Evolutionary conservation across 1,284 basidiomycete species (phyloP).

Genomic region (Ceratobasidium sp.): DNA sequence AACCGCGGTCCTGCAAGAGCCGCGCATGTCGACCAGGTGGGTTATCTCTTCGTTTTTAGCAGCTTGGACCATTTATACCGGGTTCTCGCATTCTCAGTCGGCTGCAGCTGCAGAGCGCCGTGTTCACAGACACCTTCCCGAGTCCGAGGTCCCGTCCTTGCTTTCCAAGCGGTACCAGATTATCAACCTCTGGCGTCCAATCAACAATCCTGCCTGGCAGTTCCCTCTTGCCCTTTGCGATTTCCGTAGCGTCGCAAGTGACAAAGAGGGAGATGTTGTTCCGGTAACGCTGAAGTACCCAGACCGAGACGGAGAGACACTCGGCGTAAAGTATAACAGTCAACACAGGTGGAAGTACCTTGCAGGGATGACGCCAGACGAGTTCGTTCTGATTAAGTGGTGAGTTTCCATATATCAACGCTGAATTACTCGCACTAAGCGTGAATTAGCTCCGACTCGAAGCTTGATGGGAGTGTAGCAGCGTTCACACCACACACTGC

Average conservation of each 20-base stretch:
- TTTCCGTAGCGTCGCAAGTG: constrained; percentile 64
- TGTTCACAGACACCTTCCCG: constrained; percentile 68
- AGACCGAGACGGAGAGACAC: constrained; percentile 70
- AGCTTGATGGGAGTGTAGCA: constrained; percentile 64
- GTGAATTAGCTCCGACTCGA: constrained; percentile 26
- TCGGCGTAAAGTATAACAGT: constrained; percentile 66
- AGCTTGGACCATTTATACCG: no score
- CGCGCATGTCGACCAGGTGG: neutral
- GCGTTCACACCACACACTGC: constrained; percentile 72
- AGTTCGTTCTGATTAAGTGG: constrained; percentile 77
- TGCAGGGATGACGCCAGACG: constrained; percentile 71
- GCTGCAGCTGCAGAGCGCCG: constrained; percentile 63
- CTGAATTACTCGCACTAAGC: neutral
- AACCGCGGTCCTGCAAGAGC: constrained; percentile 62
- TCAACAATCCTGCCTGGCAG: constrained; percentile 66
- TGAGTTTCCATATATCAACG: constrained; percentile 55
- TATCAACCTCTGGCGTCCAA: constrained; percentile 79
- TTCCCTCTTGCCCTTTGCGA: constrained; percentile 75
- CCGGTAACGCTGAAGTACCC: constrained; percentile 66
- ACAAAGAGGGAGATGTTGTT: constrained; percentile 59
- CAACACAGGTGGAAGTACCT: constrained; percentile 76
- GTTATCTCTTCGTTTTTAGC: constrained; percentile 50
- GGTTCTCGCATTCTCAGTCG: constrained; percentile 59
- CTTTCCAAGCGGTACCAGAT: constrained; percentile 70
- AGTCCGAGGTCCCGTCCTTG: constrained; percentile 62